Base-by-base conservation (phyloP, 345 rosid genomes). In the Boechera stricta region DNA sequence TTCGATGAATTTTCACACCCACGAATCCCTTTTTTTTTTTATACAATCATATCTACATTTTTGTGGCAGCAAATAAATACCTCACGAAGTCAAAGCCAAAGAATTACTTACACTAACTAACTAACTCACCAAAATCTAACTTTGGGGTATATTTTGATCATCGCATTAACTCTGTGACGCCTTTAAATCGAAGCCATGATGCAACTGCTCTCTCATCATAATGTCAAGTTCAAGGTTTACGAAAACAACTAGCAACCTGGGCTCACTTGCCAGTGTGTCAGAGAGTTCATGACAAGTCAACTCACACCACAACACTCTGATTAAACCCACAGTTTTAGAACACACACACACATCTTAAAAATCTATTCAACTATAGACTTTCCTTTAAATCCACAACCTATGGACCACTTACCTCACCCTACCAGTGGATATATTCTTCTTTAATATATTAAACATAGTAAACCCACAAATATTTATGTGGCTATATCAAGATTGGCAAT, bases 201-300 rank as follows among this genome's bases (percentile, higher is more conserved):
- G 70, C 52, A 69, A 77, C 41, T 62, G 75, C 58, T 7, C 57
- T 69, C 71, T 77, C 75, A 35, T 70, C 65, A 77, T 45, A 44
- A 77, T 69, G 65, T 69, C 75, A 54, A 63, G 33, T 74, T 52
- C 69, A 41, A 33, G 31, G 64, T 39, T 61, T 69, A 76, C 69
- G 79, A 76, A 76, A 70, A 68, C 56, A 76, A 76, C 7, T 70
- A 70, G 45, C 58, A 63, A 53, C 76, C 76, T 77, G 76, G 80
- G 76, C 75, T 77, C 71, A 70, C 80, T 70, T 70, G 76, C 75
- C 80, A 77, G 76, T 63, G 80, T 77, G 80, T 77, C 75, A 69
- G 79, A 77, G 80, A 70, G 65, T 77, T 70, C 48, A 76, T 62
- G 79, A 69, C 69, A 76, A 69, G 79, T 76, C 74, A 76, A 77